Evolutionary conservation across 768 basidiomycete species (phyloP).

Genomic region (Boletus pseudopeckii): DNA sequence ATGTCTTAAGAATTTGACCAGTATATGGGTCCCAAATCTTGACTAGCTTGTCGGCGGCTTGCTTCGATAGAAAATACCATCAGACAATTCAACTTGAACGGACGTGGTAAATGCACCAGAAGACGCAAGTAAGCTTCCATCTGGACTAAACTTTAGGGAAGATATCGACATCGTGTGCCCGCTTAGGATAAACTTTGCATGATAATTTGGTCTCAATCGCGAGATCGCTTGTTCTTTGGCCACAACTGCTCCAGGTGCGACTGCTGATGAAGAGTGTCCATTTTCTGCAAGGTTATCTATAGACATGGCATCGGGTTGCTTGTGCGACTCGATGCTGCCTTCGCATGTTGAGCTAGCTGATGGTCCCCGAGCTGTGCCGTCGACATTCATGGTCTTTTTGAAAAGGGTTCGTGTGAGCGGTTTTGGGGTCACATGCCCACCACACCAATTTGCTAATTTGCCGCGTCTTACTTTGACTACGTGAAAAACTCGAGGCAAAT

Average conservation of each 20-base stretch:
- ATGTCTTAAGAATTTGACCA: slow-evolving; percentile 69
- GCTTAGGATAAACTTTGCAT: slow-evolving; percentile 57
- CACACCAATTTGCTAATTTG: neutral
- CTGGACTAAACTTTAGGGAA: slow-evolving; percentile 83
- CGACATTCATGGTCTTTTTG: slow-evolving; percentile 14
- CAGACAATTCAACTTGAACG: slow-evolving; percentile 5
- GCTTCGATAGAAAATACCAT: slow-evolving; percentile 37
- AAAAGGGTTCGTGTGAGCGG: neutral
- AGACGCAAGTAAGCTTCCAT: slow-evolving; percentile 79
- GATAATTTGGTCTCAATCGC: slow-evolving; percentile 47
- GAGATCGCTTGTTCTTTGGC: slow-evolving; percentile 4
- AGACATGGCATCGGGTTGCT: slow-evolving; percentile 7
- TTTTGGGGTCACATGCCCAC: slow-evolving; percentile 5
- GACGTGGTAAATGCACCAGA: slow-evolving; percentile 55
- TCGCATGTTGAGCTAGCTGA: neutral
- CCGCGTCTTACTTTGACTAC: neutral
- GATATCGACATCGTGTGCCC: slow-evolving; percentile 86
- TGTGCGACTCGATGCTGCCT: slow-evolving; percentile 3
- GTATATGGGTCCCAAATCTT: slow-evolving; percentile 78
- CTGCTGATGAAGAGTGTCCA: neutral
- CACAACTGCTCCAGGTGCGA: neutral
- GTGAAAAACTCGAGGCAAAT: slow-evolving; percentile 16
- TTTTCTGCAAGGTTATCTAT: slow-evolving; percentile 5
- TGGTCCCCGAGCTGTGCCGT: slow-evolving; percentile 1
- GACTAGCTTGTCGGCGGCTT: slow-evolving; percentile 81